phyloP scores from a whole-genome alignment of 768 basidiomycete species.

The Podaxis sp. region DNA sequence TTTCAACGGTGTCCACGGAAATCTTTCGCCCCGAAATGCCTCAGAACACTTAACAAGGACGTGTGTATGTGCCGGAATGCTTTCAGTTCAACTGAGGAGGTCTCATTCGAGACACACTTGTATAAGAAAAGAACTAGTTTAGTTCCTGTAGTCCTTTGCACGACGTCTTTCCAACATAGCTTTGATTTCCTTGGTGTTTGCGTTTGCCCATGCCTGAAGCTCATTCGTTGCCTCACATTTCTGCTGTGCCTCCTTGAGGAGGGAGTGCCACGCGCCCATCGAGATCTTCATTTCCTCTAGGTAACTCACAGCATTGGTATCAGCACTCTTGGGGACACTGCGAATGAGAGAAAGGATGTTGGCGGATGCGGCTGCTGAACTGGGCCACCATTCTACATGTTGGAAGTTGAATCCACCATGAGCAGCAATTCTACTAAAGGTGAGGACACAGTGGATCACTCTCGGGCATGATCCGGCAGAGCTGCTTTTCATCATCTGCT shows the following conservation, averaged over 20 bases:
- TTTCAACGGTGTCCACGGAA: background rate
- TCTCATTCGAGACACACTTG: too few relatives aligned
- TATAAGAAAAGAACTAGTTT: too few relatives aligned
- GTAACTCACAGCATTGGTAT: background rate
- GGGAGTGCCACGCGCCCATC: background rate
- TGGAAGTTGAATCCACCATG: background rate
- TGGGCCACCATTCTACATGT: background rate
- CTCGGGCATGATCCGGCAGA: background rate
- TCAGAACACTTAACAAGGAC: constrained; percentile 48
- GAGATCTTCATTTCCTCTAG: background rate
- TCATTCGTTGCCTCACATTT: background rate
- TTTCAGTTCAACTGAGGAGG: constrained; percentile 24
- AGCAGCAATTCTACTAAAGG: background rate
- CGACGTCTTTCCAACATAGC: background rate
- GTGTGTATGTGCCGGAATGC: constrained; percentile 62
- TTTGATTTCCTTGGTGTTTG: background rate
- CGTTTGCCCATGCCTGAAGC: background rate
- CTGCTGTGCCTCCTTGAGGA: background rate
- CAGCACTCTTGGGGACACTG: background rate
- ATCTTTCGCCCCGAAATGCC: background rate
- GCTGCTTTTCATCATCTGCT: background rate
- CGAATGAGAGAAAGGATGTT: background rate
- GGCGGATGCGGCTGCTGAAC: background rate
- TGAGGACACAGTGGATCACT: background rate
- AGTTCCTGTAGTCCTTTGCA: too few relatives aligned